phyloP scores from a whole-genome alignment of 163 green algal species.

The Trebouxia gelatinosa region DNA sequence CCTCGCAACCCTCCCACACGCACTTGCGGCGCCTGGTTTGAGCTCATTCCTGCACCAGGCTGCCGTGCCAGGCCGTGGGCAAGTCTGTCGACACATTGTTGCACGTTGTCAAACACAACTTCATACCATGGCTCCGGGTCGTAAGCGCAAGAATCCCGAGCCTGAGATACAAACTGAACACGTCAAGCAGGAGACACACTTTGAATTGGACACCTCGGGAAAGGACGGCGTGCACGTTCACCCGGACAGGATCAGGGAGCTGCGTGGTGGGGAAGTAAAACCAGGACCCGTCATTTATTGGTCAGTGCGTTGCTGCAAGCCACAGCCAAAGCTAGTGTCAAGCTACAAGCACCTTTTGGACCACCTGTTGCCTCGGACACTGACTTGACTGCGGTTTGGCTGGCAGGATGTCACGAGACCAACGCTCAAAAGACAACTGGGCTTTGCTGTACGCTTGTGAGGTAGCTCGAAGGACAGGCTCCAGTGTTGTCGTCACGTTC shows the following conservation, averaged over 20 bases:
- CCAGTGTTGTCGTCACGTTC: constrained; percentile 83
- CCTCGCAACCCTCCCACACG: no score
- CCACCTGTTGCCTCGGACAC: neutral
- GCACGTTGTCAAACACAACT: no score
- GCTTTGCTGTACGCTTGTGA: constrained; percentile 91
- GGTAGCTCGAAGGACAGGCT: constrained; percentile 45
- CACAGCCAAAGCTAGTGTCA: neutral
- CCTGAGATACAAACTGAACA: neutral
- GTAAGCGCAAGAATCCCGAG: constrained; percentile 23
- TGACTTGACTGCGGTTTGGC: neutral
- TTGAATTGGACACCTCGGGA: neutral
- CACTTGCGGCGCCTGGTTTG: no score
- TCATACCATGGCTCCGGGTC: neutral
- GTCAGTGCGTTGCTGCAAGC: constrained; percentile 35
- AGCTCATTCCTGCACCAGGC: no score
- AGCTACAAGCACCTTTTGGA: neutral
- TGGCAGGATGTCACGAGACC: constrained; percentile 90
- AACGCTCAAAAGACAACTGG: constrained; percentile 94
- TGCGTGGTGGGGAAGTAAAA: constrained; percentile 55
- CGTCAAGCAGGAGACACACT: neutral
- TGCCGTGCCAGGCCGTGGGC: no score
- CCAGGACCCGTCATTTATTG: constrained; percentile 81
- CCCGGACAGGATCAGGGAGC: constrained; percentile 51
- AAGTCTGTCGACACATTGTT: no score
- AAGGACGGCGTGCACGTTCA: neutral